Conservation (phyloP, 2,329 filamentous ascomycete genomes). For the Emmonsiellopsis sp. region DNA sequence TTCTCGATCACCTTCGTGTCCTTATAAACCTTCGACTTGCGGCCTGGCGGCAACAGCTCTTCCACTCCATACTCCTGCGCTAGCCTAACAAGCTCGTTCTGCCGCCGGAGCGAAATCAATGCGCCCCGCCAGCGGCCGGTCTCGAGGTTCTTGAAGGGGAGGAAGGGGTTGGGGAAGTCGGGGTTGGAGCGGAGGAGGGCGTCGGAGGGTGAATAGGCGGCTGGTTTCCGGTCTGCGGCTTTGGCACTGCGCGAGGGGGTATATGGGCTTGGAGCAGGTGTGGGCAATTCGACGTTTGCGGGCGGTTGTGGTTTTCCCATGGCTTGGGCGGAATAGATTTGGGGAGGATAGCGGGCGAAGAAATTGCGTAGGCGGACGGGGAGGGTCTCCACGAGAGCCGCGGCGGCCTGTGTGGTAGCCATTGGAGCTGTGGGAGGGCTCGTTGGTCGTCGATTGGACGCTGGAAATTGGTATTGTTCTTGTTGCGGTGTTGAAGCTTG, state of each 20-base stretch:
- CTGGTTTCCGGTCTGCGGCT: slow-evolving; percentile 24
- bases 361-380: slow-evolving; percentile 73
- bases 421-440: slow-evolving; percentile 4
- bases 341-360: slow-evolving; percentile 81
- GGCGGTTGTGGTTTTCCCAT: slow-evolving; percentile 18
- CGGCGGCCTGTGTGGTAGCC: slow-evolving; percentile 8
- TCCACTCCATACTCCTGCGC: slow-evolving; percentile 70
- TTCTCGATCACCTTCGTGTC: slow-evolving; percentile 65
- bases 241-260: slow-evolving; percentile 34
- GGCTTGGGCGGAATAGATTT: slow-evolving; percentile 32
- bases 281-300: slow-evolving; percentile 26
- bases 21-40: slow-evolving; percentile 61
- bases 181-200: slow-evolving; percentile 32
- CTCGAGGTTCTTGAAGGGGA: slow-evolving; percentile 62
- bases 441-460: neutral
- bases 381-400: slow-evolving; percentile 56
- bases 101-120: slow-evolving; percentile 70
- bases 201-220: slow-evolving; percentile 21
- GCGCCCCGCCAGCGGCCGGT: slow-evolving; percentile 81
- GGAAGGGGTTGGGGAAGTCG: slow-evolving; percentile 66
- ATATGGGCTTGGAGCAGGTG: slow-evolving; percentile 27
- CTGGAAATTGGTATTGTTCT: slow-evolving; percentile 6
- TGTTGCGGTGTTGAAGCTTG: neutral
- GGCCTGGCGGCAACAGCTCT: slow-evolving; percentile 65
- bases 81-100: slow-evolving; percentile 75